These are phyloP conservation scores for Candida multigemmis DNA, from an alignment of 805 yeast species.

Conservation along the genomic window DNA sequence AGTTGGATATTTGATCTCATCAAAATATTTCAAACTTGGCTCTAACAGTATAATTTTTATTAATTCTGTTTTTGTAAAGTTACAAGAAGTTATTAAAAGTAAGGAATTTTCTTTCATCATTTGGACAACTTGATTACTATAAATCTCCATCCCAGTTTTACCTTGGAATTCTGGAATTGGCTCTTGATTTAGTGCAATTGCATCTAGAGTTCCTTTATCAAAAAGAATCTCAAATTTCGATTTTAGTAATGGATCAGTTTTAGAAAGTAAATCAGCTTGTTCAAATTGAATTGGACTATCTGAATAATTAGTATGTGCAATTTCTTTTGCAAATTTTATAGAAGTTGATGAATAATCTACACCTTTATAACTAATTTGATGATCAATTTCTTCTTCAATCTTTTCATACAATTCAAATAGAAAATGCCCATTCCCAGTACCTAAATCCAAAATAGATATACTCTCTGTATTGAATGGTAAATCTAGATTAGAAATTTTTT, in stretches of 20 bases:
- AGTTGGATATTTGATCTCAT: conserved; percentile 64
- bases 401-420: conserved; percentile 62
- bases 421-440: conserved; percentile 95
- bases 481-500: conserved; percentile 29
- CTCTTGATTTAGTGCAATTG: conserved; percentile 77
- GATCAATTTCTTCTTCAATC: conserved; percentile 41
- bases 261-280: conserved; percentile 60
- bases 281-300: conserved; percentile 41
- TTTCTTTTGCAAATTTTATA: conserved; percentile 60
- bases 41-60: conserved; percentile 40
- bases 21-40: conserved; percentile 48
- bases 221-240: conserved; percentile 61
- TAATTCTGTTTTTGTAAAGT: conserved; percentile 80
- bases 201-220: conserved; percentile 96
- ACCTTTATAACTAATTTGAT: conserved; percentile 35
- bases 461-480: conserved; percentile 13
- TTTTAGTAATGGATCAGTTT: conserved; percentile 24
- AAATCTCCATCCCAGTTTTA: conserved; percentile 45
- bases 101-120: conserved; percentile 49
- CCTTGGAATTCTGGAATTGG: conserved; percentile 33
- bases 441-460: conserved; percentile 62
- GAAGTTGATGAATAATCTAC: conserved; percentile 82
- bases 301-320: conserved; percentile 34
- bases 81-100: conserved; percentile 81
- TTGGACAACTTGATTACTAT: conserved; percentile 50